A percentile compares a stretch with the other conserved stretches of the same genome.
Evolutionary conservation across 2,329 filamentous ascomycete genomes (phyloP).

Genomic region (Clarireedia paspali): DNA sequence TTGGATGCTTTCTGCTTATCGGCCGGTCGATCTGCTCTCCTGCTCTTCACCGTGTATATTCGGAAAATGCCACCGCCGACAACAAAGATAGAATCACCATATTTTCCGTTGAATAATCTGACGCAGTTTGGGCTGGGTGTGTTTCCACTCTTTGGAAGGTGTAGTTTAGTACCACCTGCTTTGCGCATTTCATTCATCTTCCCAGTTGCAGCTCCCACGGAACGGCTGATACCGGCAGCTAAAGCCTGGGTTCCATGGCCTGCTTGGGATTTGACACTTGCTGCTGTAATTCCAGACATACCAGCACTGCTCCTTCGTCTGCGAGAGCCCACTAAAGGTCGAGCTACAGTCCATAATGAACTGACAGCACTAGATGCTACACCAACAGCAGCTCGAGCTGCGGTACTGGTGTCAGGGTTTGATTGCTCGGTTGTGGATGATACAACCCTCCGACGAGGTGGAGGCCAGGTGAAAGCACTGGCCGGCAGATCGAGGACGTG

Average conservation of each 20-base stretch:
- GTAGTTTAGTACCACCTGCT: slow-evolving; percentile 66
- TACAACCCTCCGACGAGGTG: slow-evolving; percentile 44
- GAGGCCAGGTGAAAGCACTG: slow-evolving; percentile 73
- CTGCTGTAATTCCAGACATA: slow-evolving; percentile 23
- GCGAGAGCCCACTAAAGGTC: slow-evolving; percentile 25
- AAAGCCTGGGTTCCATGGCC: slow-evolving; percentile 67
- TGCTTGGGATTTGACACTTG: slow-evolving; percentile 37
- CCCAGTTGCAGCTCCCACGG: slow-evolving; percentile 61
- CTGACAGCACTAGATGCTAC: slow-evolving; percentile 29
- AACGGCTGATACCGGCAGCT: slow-evolving; percentile 66
- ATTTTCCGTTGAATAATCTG: slow-evolving; percentile 56
- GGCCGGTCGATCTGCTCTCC: slow-evolving; percentile 44
- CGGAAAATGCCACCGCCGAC: slow-evolving; percentile 59
- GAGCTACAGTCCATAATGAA: slow-evolving; percentile 27
- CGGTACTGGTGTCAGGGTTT: slow-evolving; percentile 34
- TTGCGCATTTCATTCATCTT: slow-evolving; percentile 65
- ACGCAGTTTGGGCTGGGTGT: slow-evolving; percentile 53
- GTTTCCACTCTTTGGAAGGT: slow-evolving; percentile 50
- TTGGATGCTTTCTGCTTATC: slow-evolving; percentile 47
- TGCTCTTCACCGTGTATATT: slow-evolving; percentile 42
- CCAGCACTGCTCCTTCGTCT: slow-evolving; percentile 28
- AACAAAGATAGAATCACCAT: slow-evolving; percentile 55
- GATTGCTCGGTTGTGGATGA: slow-evolving; percentile 13
- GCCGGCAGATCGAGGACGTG: slow-evolving; percentile 84
- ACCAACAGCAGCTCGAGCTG: slow-evolving; percentile 37